A percentile compares a stretch with the other conserved stretches of the same genome.
These are phyloP conservation scores for Plasmopara halstedii DNA, from an alignment of 352 stramenopile species.

Conservation along the genomic window DNA sequence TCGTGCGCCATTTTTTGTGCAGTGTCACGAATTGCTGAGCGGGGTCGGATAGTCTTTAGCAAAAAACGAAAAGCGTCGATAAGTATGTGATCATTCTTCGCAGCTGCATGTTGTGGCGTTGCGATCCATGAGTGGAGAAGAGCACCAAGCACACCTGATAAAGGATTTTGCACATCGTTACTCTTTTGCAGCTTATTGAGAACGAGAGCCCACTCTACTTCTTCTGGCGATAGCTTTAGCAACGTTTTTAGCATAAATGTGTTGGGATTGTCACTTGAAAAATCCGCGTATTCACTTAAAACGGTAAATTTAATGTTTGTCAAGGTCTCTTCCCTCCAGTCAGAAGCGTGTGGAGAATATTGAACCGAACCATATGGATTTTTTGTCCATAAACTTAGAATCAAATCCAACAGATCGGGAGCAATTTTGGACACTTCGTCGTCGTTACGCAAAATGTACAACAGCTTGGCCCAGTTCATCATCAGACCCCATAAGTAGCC, in stretches of 20 bases:
- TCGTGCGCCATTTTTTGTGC: no score
- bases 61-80: not conserved
- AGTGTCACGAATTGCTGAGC: no score
- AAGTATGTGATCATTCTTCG: not conserved
- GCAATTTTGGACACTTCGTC: not conserved
- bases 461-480: not conserved
- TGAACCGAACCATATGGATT: not conserved
- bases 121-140: not conserved
- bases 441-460: not conserved
- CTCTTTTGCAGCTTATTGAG: not conserved
- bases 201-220: not conserved
- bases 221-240: not conserved
- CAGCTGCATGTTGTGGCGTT: not conserved
- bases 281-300: not conserved
- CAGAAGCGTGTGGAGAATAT: not conserved
- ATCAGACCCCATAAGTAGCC: no score
- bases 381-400: not conserved
- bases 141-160: not conserved
- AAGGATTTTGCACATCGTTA: not conserved
- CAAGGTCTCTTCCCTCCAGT: not conserved
- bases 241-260: not conserved
- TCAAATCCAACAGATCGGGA: not conserved
- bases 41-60: not conserved
- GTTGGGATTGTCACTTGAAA: not conserved
- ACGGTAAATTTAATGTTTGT: not conserved